Evolutionary conservation across 2,329 filamentous ascomycete species (phyloP), one percentile per base, ranked within the genome.

Genomic region (Arthrobotrys musiformis): DNA sequence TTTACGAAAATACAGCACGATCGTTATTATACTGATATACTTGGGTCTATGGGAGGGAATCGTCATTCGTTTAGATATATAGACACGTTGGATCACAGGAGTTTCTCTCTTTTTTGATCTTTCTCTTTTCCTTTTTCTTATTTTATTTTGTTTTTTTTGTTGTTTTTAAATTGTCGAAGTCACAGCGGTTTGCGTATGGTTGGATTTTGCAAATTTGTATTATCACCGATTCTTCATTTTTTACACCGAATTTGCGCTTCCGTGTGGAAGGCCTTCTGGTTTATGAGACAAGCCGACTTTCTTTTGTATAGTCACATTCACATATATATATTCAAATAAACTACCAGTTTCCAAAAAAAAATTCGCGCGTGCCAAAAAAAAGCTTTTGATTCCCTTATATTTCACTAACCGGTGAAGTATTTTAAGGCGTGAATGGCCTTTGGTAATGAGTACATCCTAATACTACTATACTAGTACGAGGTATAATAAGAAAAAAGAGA

Each of bases 21-120:
- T 66, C 28, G 26, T 24, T 63, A n/a, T n/a, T n/a, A n/a, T n/a
- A n/a, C 9, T 26, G n/a, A 19, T 17, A 66, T 66, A 54, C 62
- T 22, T 37, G 28, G 50, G 42, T n/a, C 8, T 42, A 26, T 15
- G 24, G 19, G 22, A 52, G 11, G 26, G 22, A 2, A 15, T 52
- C 17, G 22, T 64, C 61, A 64, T 64, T 64, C 61, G 24, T 64
- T 50, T 24, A 24, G 24, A 26, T 35, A 37, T 33, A 50, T 26
- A 52, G 48, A 52, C 30, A 28, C n/a, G n/a, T n/a, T n/a, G n/a
- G n/a, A n/a, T n/a, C 15, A n/a, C 24, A n/a, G 48, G 48, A 52
- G 48, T 52, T 52, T 50, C 6, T 15, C n/a, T n/a, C 17, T 42
- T 42, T 15, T 42, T 42, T 42, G 37, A 15, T n/a, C 4, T 50